These are phyloP conservation scores for Pseudocercospora crystallina DNA, from an alignment of 2,329 filamentous ascomycete species.

Conservation along the genomic window DNA sequence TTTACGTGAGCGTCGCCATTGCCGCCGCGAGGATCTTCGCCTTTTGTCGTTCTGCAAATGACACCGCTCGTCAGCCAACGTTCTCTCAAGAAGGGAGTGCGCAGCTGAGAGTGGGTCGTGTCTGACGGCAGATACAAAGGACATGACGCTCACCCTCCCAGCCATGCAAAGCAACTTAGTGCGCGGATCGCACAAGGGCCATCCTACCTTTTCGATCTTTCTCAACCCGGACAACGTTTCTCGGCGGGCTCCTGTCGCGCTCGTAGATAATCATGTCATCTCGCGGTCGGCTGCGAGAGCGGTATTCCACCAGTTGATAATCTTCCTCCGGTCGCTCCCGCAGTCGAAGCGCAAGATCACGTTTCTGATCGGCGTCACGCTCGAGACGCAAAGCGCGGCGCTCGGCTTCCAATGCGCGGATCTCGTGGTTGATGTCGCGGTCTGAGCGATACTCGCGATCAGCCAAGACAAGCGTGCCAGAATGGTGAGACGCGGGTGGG, in stretches of 20 bases:
- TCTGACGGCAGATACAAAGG: too few relatives aligned
- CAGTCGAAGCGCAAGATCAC: slow-evolving; percentile 40
- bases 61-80: slow-evolving; percentile 17
- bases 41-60: slow-evolving; percentile 41
- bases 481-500: slow-evolving; percentile 8
- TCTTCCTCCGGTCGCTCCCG: slow-evolving; percentile 51
- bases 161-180: slow-evolving; percentile 41
- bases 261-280: slow-evolving; percentile 60
- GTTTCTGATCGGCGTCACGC: slow-evolving; percentile 49
- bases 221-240: slow-evolving; percentile 68
- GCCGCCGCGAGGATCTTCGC: slow-evolving; percentile 46
- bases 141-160: too few relatives aligned
- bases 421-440: slow-evolving; percentile 70
- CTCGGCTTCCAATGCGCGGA: slow-evolving; percentile 69
- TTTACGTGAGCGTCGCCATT: slow-evolving; percentile 43
- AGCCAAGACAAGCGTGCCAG: slow-evolving; percentile 21
- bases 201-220: slow-evolving; percentile 96
- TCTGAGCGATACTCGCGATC: slow-evolving; percentile 41
- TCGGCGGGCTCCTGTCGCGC: slow-evolving; percentile 44
- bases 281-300: slow-evolving; percentile 51
- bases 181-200: slow-evolving; percentile 76
- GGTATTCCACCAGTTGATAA: slow-evolving; percentile 45
- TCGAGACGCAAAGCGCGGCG: slow-evolving; percentile 59
- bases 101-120: too few relatives aligned
- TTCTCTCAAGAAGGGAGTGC: too few relatives aligned